Evolutionary conservation across 257 asterid genomes (phyloP).

Genomic region (Nicotiana attenuata): DNA sequence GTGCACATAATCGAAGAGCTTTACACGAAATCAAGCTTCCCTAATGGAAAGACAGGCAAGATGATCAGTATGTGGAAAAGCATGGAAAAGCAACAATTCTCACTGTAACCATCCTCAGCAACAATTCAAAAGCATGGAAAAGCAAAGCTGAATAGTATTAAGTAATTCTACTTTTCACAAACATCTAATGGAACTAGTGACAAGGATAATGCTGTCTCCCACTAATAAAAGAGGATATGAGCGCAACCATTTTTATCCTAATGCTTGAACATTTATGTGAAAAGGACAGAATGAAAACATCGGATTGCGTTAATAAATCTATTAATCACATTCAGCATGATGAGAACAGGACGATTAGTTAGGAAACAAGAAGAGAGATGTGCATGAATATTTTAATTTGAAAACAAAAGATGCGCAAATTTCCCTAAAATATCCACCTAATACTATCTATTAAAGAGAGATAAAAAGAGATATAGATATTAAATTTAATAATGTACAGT

Average conservation of each 20-base stretch:
- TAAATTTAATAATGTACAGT: background rate
- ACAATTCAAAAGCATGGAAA: conserved; percentile 2
- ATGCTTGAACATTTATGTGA: background rate
- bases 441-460: background rate
- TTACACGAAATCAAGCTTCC: background rate
- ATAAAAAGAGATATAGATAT: background rate
- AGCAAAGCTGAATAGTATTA: background rate
- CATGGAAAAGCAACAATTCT: background rate
- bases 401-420: background rate
- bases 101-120: background rate
- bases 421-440: background rate
- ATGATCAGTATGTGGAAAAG: background rate
- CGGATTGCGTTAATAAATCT: background rate
- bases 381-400: background rate
- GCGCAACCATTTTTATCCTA: background rate
- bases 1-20: background rate
- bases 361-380: background rate
- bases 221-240: background rate
- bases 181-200: background rate
- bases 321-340: background rate
- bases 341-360: background rate
- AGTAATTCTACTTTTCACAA: background rate
- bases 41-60: background rate
- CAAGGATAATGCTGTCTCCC: background rate
- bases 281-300: background rate